Evolutionary conservation across 2,329 filamentous ascomycete genomes (phyloP).

Genomic region (Cytospora piceae): DNA sequence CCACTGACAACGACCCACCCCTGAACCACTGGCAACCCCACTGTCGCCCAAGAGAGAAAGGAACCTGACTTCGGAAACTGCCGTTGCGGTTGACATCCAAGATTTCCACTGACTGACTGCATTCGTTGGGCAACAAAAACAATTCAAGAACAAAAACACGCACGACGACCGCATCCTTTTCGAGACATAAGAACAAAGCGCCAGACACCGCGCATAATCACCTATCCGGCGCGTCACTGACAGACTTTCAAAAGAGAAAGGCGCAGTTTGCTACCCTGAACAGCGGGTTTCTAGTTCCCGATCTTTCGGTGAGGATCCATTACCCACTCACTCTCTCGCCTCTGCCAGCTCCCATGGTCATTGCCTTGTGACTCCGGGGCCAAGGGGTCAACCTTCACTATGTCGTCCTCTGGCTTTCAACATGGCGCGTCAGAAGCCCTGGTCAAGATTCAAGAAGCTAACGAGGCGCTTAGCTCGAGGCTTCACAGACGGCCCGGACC

Average conservation of each 20-base stretch:
- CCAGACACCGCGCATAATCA: background rate
- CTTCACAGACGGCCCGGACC: conserved; percentile 11
- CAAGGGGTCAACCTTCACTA: conserved; percentile 7
- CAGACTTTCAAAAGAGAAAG: conserved; percentile 14
- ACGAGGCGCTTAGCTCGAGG: conserved; percentile 27
- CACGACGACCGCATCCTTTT: conserved; percentile 3
- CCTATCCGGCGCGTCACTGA: background rate
- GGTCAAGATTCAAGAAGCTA: conserved; percentile 24
- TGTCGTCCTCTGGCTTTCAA: background rate
- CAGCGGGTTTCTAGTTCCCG: conserved; percentile 19
- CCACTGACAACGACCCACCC: conserved; percentile 4
- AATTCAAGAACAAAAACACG: conserved; percentile 7
- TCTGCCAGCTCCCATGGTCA: conserved; percentile 17
- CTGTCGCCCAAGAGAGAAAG: conserved; percentile 3
- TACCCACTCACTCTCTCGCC: conserved; percentile 3
- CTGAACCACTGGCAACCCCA: background rate
- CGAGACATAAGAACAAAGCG: conserved; percentile 21
- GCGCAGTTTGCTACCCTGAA: background rate
- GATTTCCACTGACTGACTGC: conserved; percentile 18
- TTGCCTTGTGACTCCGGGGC: conserved; percentile 2
- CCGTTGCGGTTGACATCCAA: conserved; percentile 20
- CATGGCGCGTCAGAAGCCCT: conserved; percentile 25
- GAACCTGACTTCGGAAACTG: conserved; percentile 12
- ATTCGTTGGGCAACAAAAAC: conserved; percentile 15
- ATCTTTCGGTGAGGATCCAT: conserved; percentile 24